Conservation (phyloP, 495 filamentous ascomycete genomes). For the Aspergillus ellipticus region DNA sequence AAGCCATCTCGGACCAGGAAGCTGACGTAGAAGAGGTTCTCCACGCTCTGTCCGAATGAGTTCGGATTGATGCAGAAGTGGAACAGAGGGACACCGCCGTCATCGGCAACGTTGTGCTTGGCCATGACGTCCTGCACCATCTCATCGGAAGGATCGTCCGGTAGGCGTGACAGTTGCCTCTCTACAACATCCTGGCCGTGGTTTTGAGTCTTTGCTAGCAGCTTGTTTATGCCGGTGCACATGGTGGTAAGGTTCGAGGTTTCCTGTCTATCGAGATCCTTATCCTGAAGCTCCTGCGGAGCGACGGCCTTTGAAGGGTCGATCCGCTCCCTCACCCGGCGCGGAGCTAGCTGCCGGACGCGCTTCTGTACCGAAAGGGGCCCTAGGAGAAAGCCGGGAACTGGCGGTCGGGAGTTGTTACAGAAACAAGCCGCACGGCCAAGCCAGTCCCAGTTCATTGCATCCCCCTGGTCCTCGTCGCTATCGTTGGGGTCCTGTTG, state of each 20-base stretch:
- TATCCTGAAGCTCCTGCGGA: constrained; percentile 67
- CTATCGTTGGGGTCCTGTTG: constrained; percentile 46
- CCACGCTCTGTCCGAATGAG: constrained; percentile 92
- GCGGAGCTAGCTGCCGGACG: constrained; percentile 60
- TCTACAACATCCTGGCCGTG: constrained; percentile 33
- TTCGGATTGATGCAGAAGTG: constrained; percentile 81
- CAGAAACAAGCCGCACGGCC: constrained; percentile 72
- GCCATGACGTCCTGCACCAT: constrained; percentile 45
- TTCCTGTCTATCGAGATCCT: constrained; percentile 68
- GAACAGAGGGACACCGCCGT: constrained; percentile 70
- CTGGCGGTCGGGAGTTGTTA: constrained; percentile 66
- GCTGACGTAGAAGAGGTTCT: constrained; percentile 95
- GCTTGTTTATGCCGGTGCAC: constrained; percentile 57
- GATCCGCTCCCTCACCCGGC: constrained; percentile 58
- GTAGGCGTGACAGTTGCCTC: constrained; percentile 23
- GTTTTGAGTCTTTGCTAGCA: constrained; percentile 36
- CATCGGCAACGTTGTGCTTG: constrained; percentile 52
- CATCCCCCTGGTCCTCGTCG: constrained; percentile 62
- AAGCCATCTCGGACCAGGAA: constrained; percentile 88
- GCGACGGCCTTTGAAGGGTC: constrained; percentile 60
- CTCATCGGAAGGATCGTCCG: constrained; percentile 33
- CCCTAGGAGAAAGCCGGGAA: constrained; percentile 82
- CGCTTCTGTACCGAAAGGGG: constrained; percentile 88
- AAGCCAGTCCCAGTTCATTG: constrained; percentile 83
- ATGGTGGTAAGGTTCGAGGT: constrained; percentile 70